Percentiles rank a stretch among this genome's conserved stretches.
Conservation (phyloP, 139 green algal species). For the Asterochloris erici region DNA sequence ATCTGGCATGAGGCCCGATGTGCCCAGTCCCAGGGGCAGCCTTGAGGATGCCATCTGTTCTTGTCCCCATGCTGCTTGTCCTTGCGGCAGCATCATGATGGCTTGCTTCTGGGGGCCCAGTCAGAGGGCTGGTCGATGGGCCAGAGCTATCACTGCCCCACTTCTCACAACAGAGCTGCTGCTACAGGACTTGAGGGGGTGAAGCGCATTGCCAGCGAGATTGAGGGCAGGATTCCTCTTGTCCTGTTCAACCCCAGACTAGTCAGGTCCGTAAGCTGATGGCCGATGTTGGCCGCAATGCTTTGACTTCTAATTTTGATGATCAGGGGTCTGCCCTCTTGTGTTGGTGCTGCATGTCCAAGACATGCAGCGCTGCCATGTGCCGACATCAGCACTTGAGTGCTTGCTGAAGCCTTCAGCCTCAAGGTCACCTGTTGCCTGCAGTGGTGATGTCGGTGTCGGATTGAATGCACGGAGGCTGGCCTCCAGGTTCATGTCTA, state of each 20-base stretch:
- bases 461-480: conserved; percentile 88
- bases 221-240: conserved; percentile 30
- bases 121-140: too few species aligned
- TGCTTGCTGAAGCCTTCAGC: too few species aligned
- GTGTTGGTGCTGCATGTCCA: neutral
- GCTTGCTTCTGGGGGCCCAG: too few species aligned
- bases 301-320: neutral
- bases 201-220: neutral
- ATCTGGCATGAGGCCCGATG: too few species aligned
- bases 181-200: conserved; percentile 11
- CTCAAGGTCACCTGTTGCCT: neutral
- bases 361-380: neutral
- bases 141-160: too few species aligned
- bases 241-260: conserved; percentile 93
- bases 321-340: neutral
- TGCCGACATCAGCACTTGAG: too few species aligned
- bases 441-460: conserved; percentile 90
- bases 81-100: too few species aligned
- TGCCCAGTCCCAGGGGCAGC: too few species aligned
- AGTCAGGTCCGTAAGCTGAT: conserved; percentile 37
- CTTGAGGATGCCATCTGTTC: too few species aligned
- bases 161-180: neutral
- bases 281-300: too few species aligned
- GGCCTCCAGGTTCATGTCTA: conserved; percentile 67
- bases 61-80: too few species aligned